These are phyloP conservation scores for Lentinula guzmanii DNA, from an alignment of 768 basidiomycete genomes.

Conservation along the genomic window DNA sequence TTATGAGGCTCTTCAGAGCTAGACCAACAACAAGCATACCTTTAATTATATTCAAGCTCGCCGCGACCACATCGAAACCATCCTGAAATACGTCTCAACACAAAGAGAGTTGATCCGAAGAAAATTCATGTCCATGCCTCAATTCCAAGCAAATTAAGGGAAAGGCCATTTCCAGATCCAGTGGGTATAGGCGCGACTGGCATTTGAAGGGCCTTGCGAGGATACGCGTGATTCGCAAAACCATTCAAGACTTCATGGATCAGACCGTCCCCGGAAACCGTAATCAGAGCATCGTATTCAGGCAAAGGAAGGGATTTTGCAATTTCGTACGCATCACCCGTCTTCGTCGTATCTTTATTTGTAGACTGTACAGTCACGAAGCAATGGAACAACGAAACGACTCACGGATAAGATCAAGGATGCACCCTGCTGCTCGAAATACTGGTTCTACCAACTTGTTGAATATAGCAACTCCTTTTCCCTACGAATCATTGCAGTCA, in stretches of 20 bases:
- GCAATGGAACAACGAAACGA: not conserved
- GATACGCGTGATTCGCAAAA: conserved; percentile 58
- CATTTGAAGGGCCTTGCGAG: conserved; percentile 53
- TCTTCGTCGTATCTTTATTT: conserved; percentile 52
- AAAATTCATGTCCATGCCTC: conserved; percentile 31
- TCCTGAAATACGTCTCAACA: conserved; percentile 32
- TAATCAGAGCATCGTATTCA: conserved; percentile 61
- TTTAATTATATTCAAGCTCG: conserved; percentile 76
- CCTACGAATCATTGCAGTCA: conserved; percentile 30
- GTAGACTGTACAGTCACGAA: not conserved
- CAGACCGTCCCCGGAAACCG: conserved; percentile 81
- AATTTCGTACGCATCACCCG: conserved; percentile 63
- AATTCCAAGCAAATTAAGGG: conserved; percentile 69
- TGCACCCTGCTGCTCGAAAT: conserved; percentile 59
- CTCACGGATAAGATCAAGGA: conserved; percentile 58
- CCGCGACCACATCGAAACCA: conserved; percentile 66
- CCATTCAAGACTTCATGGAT: conserved; percentile 84
- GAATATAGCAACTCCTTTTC: conserved; percentile 53
- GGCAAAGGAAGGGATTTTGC: conserved; percentile 48
- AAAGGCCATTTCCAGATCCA: conserved; percentile 75
- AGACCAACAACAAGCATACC: conserved; percentile 31
- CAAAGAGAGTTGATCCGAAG: not conserved
- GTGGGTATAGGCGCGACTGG: conserved; percentile 78
- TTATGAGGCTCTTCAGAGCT: not conserved
- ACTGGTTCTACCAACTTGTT: conserved; percentile 63